Conservation (phyloP, 108 stramenopile species). For the Skeletonema menzelii region DNA sequence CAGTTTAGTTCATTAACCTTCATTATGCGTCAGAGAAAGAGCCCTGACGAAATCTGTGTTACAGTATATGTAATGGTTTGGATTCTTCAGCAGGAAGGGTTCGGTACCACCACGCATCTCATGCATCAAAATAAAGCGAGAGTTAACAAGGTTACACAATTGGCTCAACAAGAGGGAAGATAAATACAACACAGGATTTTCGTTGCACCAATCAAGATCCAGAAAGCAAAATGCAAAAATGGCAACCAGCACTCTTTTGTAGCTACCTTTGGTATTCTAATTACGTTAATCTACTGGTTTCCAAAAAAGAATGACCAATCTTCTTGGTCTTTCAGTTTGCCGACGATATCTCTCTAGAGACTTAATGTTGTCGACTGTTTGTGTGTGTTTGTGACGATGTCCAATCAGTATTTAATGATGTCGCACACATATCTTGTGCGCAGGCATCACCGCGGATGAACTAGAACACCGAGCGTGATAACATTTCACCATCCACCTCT, state of each 20-base stretch:
- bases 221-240: too few species aligned
- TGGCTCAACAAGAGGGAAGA: too few species aligned
- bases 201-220: too few species aligned
- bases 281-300: conserved; percentile 17
- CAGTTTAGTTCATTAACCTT: too few species aligned
- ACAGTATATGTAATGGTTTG: too few species aligned
- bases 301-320: conserved; percentile 12
- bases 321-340: neutral
- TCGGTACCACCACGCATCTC: too few species aligned
- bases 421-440: neutral
- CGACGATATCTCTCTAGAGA: neutral
- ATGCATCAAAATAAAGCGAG: too few species aligned
- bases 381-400: neutral
- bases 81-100: too few species aligned
- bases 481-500: conserved; percentile 7
- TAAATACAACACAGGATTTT: too few species aligned
- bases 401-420: neutral
- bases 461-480: conserved; percentile 10
- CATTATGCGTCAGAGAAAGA: too few species aligned
- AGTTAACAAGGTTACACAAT: too few species aligned
- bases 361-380: conserved; percentile 4
- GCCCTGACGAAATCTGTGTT: too few species aligned
- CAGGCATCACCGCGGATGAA: conserved; percentile 5
- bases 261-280: conserved; percentile 6
- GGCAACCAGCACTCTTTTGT: neutral